phyloP scores from a whole-genome alignment of 2,329 filamentous ascomycete genomes.

The Aspergillus ruber region DNA sequence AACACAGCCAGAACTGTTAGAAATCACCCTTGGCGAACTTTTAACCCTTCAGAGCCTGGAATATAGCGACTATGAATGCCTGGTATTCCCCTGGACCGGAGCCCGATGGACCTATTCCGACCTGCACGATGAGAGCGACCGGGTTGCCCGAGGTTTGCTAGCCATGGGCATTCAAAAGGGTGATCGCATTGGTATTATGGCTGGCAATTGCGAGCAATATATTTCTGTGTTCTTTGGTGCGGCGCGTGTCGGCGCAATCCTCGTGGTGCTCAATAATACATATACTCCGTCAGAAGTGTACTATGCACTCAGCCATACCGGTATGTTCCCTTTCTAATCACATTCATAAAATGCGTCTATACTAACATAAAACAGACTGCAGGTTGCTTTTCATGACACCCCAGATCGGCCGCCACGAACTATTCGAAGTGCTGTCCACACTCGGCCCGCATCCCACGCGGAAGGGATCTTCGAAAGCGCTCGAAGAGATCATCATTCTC shows the following conservation, averaged over 20 bases:
- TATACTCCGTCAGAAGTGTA: slow-evolving; percentile 68
- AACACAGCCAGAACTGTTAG: slow-evolving; percentile 61
- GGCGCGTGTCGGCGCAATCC: slow-evolving; percentile 57
- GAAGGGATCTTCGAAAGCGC: slow-evolving; percentile 26
- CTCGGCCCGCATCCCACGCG: slow-evolving; percentile 36
- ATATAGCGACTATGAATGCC: slow-evolving; percentile 59
- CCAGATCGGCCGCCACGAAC: slow-evolving; percentile 60
- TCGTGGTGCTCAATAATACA: slow-evolving; percentile 77
- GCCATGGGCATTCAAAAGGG: slow-evolving; percentile 61
- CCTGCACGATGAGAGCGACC: slow-evolving; percentile 55
- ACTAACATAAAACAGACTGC: slow-evolving; percentile 48
- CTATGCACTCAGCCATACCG: slow-evolving; percentile 64
- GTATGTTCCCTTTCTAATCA: too few relatives aligned
- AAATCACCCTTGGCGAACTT: slow-evolving; percentile 66
- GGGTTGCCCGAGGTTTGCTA: slow-evolving; percentile 59
- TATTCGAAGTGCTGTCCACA: slow-evolving; percentile 52
- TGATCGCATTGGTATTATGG: slow-evolving; percentile 69
- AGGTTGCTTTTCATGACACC: slow-evolving; percentile 67
- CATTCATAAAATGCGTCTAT: too few relatives aligned
- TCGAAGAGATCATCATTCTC: slow-evolving; percentile 55
- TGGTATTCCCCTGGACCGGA: slow-evolving; percentile 70
- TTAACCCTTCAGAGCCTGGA: slow-evolving; percentile 63
- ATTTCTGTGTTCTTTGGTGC: slow-evolving; percentile 67
- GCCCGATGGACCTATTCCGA: slow-evolving; percentile 66
- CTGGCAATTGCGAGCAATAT: slow-evolving; percentile 53